Evolutionary conservation across 805 yeast genomes (phyloP).

Genomic region (Ogataea sp.): DNA sequence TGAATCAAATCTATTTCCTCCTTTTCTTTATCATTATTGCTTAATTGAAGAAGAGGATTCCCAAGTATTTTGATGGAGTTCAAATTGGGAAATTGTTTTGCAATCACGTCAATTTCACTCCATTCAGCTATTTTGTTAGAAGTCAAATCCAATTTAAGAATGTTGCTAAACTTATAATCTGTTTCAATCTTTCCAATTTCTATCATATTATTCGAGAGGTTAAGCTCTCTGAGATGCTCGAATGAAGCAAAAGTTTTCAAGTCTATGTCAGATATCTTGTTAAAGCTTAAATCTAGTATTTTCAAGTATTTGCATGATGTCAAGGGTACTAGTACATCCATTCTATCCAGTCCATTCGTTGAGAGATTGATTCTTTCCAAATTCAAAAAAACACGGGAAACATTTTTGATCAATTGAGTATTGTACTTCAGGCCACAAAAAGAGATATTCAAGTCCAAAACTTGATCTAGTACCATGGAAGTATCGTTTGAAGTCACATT

Average conservation of each 20-base stretch:
- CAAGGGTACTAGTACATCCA: not conserved
- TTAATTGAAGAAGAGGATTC: slow-evolving; percentile 53
- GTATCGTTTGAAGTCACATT: not conserved
- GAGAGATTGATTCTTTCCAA: slow-evolving; percentile 24
- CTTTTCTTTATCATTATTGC: slow-evolving; percentile 5
- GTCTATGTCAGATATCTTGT: slow-evolving; percentile 20
- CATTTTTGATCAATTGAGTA: not conserved
- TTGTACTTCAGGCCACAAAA: slow-evolving; percentile 5
- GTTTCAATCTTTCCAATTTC: not conserved
- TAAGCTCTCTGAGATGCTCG: slow-evolving; percentile 12
- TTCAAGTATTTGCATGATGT: slow-evolving; percentile 1
- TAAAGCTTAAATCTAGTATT: slow-evolving; percentile 28
- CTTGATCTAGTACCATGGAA: not conserved
- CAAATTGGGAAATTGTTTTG: slow-evolving; percentile 32
- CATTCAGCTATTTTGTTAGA: slow-evolving; percentile 40
- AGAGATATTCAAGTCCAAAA: slow-evolving; percentile 13
- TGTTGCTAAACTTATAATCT: slow-evolving; percentile 6
- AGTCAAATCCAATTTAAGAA: slow-evolving; percentile 38
- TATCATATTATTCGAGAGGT: slow-evolving; percentile 31
- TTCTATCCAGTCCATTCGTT: slow-evolving; percentile 7
- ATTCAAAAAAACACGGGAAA: not conserved
- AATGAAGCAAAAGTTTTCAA: not conserved
- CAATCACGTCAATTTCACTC: slow-evolving; percentile 39
- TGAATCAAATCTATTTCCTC: slow-evolving; percentile 14
- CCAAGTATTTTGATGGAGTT: slow-evolving; percentile 37